Conservation (phyloP, 225 moss, liverwort and hornwort genomes). For the Lunularia cruciata region DNA sequence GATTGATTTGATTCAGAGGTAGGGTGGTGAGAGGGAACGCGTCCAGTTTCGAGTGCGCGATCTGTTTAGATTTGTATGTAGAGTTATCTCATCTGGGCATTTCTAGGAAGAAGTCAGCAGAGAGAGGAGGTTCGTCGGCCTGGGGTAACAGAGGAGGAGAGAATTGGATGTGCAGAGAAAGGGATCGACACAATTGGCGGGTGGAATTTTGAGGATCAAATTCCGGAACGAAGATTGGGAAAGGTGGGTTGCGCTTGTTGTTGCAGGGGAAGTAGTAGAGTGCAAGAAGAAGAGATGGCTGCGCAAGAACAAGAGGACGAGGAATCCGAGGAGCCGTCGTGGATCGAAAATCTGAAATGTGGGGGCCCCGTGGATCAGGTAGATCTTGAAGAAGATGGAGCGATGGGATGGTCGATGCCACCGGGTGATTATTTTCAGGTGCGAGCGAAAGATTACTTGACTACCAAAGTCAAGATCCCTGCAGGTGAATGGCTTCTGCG, state of each 20-base stretch:
- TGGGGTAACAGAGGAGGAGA: no score
- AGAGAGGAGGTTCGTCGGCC: no score
- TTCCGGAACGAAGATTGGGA: no score
- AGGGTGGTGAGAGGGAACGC: no score
- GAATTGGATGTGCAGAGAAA: no score
- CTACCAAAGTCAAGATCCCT: constrained; percentile 56
- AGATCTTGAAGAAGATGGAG: constrained; percentile 38
- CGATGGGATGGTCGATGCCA: constrained; percentile 65
- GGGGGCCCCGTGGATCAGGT: constrained; percentile 51
- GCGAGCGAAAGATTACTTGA: constrained; percentile 63
- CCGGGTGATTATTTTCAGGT: constrained; percentile 65
- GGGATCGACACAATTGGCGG: no score
- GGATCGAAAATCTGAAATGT: constrained; percentile 47
- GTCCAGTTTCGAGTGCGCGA: no score
- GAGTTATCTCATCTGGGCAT: no score
- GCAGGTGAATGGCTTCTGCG: constrained; percentile 59
- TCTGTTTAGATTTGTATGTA: no score
- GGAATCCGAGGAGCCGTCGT: constrained; percentile 42
- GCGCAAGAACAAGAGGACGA: constrained; percentile 27
- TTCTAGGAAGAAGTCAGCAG: no score
- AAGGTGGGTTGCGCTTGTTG: constrained; percentile 6
- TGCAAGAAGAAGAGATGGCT: constrained; percentile 5
- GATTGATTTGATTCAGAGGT: no score
- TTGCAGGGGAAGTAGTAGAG: background rate
- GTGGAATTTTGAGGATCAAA: no score